Percentiles rank a stretch among this genome's conserved stretches.
phyloP scores from a whole-genome alignment of 371 early-diverging fungal genomes.

The Rhizomucor pusillus region DNA sequence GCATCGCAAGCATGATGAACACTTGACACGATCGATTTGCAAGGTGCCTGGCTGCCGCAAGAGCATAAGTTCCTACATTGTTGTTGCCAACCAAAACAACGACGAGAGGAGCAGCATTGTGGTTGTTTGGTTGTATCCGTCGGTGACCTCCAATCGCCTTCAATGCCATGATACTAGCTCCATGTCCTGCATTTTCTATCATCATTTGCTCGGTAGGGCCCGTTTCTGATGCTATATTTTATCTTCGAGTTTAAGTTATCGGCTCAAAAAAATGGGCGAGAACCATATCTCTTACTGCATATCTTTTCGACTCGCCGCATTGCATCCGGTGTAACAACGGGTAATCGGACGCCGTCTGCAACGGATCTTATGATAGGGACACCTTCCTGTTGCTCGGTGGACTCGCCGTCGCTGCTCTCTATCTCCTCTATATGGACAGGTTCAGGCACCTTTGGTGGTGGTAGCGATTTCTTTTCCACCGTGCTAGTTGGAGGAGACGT shows the following conservation, averaged over 20 bases:
- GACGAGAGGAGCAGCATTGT: constrained; percentile 69
- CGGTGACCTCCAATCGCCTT: constrained; percentile 71
- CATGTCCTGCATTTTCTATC: constrained; percentile 81
- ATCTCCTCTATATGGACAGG: too few relatives aligned
- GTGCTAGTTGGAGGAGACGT: neutral
- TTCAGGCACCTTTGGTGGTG: constrained; percentile 1
- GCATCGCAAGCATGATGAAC: constrained; percentile 53
- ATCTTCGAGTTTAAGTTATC: too few relatives aligned
- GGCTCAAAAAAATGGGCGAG: too few relatives aligned
- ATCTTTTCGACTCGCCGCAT: constrained; percentile 63
- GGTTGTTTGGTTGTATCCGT: constrained; percentile 72
- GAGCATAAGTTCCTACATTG: constrained; percentile 70
- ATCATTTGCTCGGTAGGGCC: constrained; percentile 71
- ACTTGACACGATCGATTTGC: constrained; percentile 77
- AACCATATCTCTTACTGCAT: constrained; percentile 23
- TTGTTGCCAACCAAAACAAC: constrained; percentile 78
- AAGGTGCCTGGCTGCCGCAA: constrained; percentile 75
- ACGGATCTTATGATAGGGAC: constrained; percentile 41
- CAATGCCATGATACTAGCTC: constrained; percentile 69
- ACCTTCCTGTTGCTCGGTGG: neutral
- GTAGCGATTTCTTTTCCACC: neutral
- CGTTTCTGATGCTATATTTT: constrained; percentile 36
- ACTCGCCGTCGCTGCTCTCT: neutral
- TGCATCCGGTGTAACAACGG: constrained; percentile 55
- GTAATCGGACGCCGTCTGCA: constrained; percentile 48